These are phyloP conservation scores for Coniochaeta sp. DNA, from an alignment of 2,329 filamentous ascomycete genomes.

Conservation along the genomic window DNA sequence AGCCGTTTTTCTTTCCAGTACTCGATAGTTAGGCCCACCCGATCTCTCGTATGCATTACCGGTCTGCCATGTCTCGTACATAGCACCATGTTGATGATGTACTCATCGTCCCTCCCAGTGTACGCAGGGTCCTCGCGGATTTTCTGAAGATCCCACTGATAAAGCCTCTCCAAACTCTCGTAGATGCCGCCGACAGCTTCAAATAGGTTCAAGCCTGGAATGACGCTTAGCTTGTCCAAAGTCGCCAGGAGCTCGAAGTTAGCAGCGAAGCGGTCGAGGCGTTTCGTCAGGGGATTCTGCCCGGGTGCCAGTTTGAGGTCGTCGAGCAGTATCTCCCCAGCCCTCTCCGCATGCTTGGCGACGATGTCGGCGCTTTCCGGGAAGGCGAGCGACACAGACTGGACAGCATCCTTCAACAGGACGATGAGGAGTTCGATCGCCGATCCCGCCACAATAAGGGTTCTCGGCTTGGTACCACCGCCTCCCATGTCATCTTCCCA, in stretches of 20 bases:
- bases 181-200: conserved; percentile 71
- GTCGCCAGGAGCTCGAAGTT: conserved; percentile 65
- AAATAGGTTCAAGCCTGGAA: conserved; percentile 65
- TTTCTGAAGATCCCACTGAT: conserved; percentile 60
- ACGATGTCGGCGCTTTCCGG: conserved; percentile 52
- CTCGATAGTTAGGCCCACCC: conserved; percentile 63
- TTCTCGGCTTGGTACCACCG: conserved; percentile 41
- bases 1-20: conserved; percentile 67
- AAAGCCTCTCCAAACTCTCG: conserved; percentile 60
- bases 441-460: conserved; percentile 54
- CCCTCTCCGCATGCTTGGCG: conserved; percentile 51
- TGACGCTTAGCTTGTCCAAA: conserved; percentile 64
- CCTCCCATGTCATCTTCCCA: conserved; percentile 47
- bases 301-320: conserved; percentile 54
- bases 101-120: conserved; percentile 37
- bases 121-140: conserved; percentile 41
- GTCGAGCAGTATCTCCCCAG: conserved; percentile 56
- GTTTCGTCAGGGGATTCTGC: conserved; percentile 62
- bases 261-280: conserved; percentile 59
- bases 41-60: conserved; percentile 59
- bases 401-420: conserved; percentile 54
- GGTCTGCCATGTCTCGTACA: conserved; percentile 66
- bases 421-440: conserved; percentile 55
- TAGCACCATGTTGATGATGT: conserved; percentile 50
- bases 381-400: conserved; percentile 56